Evolutionary conservation across 1,284 basidiomycete genomes (phyloP).

Genomic region (Boletus sp.): DNA sequence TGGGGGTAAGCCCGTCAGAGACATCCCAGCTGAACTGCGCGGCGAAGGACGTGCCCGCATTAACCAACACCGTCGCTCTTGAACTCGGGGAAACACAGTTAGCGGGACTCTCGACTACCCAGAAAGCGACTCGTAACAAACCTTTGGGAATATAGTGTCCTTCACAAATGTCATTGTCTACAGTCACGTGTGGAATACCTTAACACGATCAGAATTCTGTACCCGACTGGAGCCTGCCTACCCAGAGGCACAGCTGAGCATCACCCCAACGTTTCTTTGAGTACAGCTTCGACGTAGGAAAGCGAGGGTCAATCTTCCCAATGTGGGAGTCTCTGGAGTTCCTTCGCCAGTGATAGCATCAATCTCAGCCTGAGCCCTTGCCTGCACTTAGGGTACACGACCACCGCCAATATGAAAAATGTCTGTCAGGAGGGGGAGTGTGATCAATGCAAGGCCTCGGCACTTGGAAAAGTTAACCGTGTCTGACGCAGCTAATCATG

Average conservation of each 20-base stretch:
- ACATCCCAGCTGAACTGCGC: background rate
- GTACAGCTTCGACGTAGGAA: conserved; percentile 43
- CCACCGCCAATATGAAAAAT: conserved; percentile 48
- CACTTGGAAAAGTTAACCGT: conserved; percentile 12
- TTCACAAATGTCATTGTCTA: conserved; percentile 41
- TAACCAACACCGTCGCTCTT: conserved; percentile 25
- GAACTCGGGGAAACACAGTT: background rate
- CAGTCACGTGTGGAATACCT: conserved; percentile 42
- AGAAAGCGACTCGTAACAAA: background rate
- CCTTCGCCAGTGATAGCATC: conserved; percentile 37
- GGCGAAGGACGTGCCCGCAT: conserved; percentile 15
- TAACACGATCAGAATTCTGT: background rate
- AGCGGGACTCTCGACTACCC: background rate
- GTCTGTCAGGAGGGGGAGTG: conserved; percentile 32
- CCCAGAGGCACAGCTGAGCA: conserved; percentile 40
- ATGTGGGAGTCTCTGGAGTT: conserved; percentile 34
- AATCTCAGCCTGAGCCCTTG: conserved; percentile 42
- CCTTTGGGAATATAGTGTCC: conserved; percentile 43
- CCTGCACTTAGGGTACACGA: conserved; percentile 45
- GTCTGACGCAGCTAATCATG: conserved; percentile 20
- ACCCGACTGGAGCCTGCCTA: background rate
- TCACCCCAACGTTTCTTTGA: conserved; percentile 53
- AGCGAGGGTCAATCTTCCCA: conserved; percentile 38
- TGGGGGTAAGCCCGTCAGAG: background rate
- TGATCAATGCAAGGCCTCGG: conserved; percentile 7